Conservation (phyloP, 345 rosid genomes). For the Gossypium arboreum region DNA sequence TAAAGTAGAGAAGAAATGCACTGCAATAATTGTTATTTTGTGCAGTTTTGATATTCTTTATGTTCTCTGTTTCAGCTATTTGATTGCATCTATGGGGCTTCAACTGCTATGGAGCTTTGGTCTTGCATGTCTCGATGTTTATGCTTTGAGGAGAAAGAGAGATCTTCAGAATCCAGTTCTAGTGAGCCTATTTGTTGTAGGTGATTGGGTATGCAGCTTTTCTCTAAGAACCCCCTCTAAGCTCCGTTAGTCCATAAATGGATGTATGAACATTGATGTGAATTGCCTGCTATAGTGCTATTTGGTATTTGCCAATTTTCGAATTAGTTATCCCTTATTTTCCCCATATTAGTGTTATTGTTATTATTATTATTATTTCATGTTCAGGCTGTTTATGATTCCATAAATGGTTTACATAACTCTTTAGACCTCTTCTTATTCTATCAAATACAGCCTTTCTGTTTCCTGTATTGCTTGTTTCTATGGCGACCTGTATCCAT, state of each 20-base stretch:
- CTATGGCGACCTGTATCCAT: neutral
- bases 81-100: slow-evolving; percentile 94
- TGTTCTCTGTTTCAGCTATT: slow-evolving; percentile 56
- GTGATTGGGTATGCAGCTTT: slow-evolving; percentile 72
- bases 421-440: neutral
- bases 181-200: slow-evolving; percentile 86
- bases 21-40: neutral
- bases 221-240: slow-evolving; percentile 2
- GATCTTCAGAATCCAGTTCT: slow-evolving; percentile 84
- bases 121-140: slow-evolving; percentile 80
- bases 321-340: neutral
- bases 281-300: neutral
- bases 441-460: neutral
- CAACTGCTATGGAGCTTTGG: slow-evolving; percentile 92
- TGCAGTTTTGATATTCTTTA: slow-evolving; percentile 13
- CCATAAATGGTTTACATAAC: neutral
- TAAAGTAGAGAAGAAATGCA: neutral
- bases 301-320: slow-evolving; percentile 1
- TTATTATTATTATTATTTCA: neutral
- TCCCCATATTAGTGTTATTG: neutral
- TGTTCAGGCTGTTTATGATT: neutral
- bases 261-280: neutral
- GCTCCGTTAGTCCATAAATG: neutral
- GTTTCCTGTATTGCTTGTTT: neutral
- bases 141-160: slow-evolving; percentile 68